Evolutionary conservation across 169 alveolate species (phyloP).

Genomic region (Blepharisma undulans): DNA sequence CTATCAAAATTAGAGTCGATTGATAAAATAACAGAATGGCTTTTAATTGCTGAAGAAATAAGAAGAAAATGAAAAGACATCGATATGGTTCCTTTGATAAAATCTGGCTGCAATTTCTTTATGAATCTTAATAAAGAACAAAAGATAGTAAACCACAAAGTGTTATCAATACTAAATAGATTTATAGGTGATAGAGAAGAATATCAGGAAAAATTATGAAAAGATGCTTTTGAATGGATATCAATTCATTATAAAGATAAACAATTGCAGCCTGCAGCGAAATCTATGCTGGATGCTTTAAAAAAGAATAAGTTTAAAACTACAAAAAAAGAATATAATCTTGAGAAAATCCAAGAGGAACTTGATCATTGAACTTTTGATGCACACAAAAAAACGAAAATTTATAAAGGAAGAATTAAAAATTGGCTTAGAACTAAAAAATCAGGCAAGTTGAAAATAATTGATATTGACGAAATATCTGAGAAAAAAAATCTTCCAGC

Average conservation of each 20-base stretch:
- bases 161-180: too few species aligned
- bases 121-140: neutral
- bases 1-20: neutral
- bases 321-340: too few species aligned
- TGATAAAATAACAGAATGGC: neutral
- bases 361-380: neutral
- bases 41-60: neutral
- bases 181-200: neutral
- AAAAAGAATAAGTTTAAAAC: too few species aligned
- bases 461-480: neutral
- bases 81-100: neutral
- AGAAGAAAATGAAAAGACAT: neutral
- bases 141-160: too few species aligned
- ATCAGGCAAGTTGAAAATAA: neutral
- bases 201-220: too few species aligned
- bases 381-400: neutral
- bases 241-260: too few species aligned
- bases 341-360: neutral
- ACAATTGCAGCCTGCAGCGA: neutral
- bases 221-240: too few species aligned
- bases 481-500: too few species aligned
- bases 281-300: neutral
- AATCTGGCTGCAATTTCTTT: neutral
- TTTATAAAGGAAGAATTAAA: too few species aligned
- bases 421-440: neutral